These are phyloP conservation scores for Purpureocillium lavendulum DNA, from an alignment of 2,329 filamentous ascomycete genomes.

Conservation along the genomic window DNA sequence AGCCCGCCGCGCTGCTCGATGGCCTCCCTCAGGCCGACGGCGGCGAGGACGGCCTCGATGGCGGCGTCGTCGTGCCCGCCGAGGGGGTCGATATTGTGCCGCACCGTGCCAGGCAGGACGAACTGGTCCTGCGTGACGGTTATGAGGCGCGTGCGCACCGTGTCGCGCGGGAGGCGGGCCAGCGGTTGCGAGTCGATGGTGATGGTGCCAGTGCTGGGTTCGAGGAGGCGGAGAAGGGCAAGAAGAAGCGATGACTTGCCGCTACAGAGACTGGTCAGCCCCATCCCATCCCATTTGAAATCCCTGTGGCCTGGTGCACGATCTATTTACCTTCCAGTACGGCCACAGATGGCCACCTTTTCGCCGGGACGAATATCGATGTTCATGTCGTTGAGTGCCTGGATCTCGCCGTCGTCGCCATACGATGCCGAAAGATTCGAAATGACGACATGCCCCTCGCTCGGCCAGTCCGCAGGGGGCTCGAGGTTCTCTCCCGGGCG, in stretches of 20 bases:
- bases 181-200: constrained; percentile 29
- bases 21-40: constrained; percentile 19
- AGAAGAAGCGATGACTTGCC: constrained; percentile 31
- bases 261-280: constrained; percentile 1
- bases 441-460: constrained; percentile 17
- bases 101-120: constrained; percentile 31
- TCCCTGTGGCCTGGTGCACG: background rate
- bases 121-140: constrained; percentile 39
- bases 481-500: constrained; percentile 8
- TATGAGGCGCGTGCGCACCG: constrained; percentile 33
- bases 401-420: constrained; percentile 6
- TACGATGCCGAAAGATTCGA: constrained; percentile 19
- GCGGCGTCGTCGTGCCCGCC: constrained; percentile 3
- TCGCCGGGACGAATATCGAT: constrained; percentile 14
- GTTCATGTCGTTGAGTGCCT: constrained; percentile 13
- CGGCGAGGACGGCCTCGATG: constrained; percentile 4
- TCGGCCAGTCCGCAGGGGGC: constrained; percentile 20
- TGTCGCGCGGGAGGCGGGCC: constrained; percentile 22
- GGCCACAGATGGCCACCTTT: constrained; percentile 17
- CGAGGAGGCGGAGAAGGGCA: constrained; percentile 24
- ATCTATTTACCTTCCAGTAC: constrained; percentile 10
- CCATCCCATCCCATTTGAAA: too few species aligned
- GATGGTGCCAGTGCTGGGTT: constrained; percentile 19
- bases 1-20: constrained; percentile 23
- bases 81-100: constrained; percentile 28